Conservation (phyloP, 1,139 yeast genomes). For the Spathaspora sp. region DNA sequence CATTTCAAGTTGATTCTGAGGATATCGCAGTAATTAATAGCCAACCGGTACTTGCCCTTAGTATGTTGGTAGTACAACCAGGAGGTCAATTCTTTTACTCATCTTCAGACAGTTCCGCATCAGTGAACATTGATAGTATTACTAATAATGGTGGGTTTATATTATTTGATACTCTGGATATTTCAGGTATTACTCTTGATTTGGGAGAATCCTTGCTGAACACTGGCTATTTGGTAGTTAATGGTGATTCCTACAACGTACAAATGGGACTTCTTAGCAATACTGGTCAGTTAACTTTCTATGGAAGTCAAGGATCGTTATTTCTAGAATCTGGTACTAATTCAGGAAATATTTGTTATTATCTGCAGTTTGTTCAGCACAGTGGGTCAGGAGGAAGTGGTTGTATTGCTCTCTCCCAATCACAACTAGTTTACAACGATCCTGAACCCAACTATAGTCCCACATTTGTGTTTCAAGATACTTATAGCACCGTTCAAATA, state of each 20-base stretch:
- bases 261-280: not conserved
- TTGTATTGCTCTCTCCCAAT: not conserved
- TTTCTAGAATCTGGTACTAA: not conserved
- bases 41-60: no score
- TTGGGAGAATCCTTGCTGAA: not conserved
- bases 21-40: no score
- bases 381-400: not conserved
- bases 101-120: no score
- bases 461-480: not conserved
- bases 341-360: not conserved
- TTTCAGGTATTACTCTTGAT: not conserved
- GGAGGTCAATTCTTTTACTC: no score
- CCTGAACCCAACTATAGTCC: not conserved
- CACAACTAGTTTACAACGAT: not conserved
- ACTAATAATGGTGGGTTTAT: not conserved
- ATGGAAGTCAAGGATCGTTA: not conserved
- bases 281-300: not conserved
- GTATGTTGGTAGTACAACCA: no score
- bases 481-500: not conserved
- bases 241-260: not conserved
- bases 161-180: not conserved
- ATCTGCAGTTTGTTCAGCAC: not conserved
- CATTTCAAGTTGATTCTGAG: no score
- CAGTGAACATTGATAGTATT: not conserved
- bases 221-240: not conserved